Conservation (phyloP, 2,329 filamentous ascomycete genomes). For the Aspergillus aculeatinus region DNA sequence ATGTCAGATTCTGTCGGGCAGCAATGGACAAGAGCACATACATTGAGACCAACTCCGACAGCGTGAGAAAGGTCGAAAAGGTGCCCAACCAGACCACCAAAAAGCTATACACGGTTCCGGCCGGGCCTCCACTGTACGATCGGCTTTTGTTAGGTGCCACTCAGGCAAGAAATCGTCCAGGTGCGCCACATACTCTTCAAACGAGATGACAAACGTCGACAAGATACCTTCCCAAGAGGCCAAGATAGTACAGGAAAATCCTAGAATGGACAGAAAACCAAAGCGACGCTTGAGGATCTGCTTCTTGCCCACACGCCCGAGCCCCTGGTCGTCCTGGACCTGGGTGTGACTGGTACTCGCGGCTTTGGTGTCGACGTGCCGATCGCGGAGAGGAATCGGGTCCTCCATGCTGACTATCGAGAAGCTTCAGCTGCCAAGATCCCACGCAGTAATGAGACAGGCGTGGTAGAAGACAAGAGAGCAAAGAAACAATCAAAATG, state of each 20-base stretch:
- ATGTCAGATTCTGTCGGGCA: not conserved
- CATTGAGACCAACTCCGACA: slow-evolving; percentile 5
- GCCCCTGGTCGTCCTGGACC: not conserved
- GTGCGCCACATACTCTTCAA: slow-evolving; percentile 1
- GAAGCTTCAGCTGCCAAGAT: not conserved
- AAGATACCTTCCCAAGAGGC: slow-evolving; percentile 4
- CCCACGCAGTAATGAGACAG: not conserved
- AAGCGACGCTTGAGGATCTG: slow-evolving; percentile 7
- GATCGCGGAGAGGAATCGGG: not conserved
- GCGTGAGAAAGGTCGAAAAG: slow-evolving; percentile 1
- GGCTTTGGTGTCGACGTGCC: not conserved
- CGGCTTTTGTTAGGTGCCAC: not conserved
- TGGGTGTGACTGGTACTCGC: not conserved
- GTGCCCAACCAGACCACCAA: slow-evolving; percentile 4
- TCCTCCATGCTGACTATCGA: not conserved
- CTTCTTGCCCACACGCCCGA: slow-evolving; percentile 4
- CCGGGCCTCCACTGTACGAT: slow-evolving; percentile 1
- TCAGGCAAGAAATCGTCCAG: too few relatives aligned
- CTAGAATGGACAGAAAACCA: slow-evolving; percentile 1
- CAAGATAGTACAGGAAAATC: slow-evolving; percentile 1
- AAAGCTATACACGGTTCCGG: slow-evolving; percentile 3
- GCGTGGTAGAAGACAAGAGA: not conserved
- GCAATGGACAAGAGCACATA: not conserved
- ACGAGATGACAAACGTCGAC: not conserved
- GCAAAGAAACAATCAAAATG: not conserved